These are phyloP conservation scores for Polytrichum commune DNA, from an alignment of 225 moss, liverwort and hornwort genomes.

Conservation along the genomic window DNA sequence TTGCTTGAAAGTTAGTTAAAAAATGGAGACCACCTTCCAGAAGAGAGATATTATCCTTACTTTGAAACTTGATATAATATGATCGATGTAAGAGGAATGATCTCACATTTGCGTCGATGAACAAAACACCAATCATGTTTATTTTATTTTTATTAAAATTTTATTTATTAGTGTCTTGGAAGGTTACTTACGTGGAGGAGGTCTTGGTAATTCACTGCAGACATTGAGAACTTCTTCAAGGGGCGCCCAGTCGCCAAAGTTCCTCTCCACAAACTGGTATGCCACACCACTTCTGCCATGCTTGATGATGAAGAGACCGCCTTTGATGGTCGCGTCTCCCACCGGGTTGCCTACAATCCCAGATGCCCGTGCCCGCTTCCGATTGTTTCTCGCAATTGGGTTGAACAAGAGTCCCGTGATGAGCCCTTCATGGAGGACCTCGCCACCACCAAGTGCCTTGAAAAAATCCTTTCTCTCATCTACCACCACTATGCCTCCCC, in stretches of 20 bases:
- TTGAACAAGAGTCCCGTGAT: conserved; percentile 59
- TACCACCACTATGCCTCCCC: conserved; percentile 70
- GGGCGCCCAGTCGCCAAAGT: conserved; percentile 82
- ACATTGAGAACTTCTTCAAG: conserved; percentile 69
- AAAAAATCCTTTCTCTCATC: conserved; percentile 67
- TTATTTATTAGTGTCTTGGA: too few species aligned
- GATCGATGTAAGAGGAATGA: too few species aligned
- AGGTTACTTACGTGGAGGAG: too few species aligned
- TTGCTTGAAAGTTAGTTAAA: too few species aligned
- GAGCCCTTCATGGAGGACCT: conserved; percentile 40
- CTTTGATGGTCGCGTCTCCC: conserved; percentile 68
- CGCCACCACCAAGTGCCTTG: conserved; percentile 71
- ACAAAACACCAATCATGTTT: too few species aligned
- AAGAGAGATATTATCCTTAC: too few species aligned
- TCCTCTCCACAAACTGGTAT: conserved; percentile 76
- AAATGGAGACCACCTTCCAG: too few species aligned
- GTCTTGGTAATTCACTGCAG: conserved; percentile 24
- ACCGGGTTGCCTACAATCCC: conserved; percentile 39
- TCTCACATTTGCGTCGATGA: too few species aligned
- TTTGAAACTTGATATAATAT: too few species aligned
- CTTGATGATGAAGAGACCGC: conserved; percentile 64
- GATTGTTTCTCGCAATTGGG: conserved; percentile 26
- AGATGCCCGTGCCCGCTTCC: conserved; percentile 34
- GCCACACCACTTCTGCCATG: conserved; percentile 57
- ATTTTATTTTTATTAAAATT: too few species aligned